These are phyloP conservation scores for Corrigiola litoralis DNA, from an alignment of 179 eudicot species.

Conservation along the genomic window DNA sequence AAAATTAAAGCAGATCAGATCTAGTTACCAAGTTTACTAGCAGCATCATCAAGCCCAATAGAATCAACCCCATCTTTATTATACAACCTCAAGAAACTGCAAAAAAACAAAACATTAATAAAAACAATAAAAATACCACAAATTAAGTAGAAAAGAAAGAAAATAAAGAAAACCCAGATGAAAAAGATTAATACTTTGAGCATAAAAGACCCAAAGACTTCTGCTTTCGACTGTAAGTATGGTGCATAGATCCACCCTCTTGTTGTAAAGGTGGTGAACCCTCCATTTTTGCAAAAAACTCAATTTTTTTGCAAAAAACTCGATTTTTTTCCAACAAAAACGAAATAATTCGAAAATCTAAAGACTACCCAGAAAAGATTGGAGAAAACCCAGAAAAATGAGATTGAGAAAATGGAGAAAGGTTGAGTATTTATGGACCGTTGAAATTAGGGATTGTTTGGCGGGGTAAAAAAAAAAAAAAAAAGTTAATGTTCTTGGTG, in stretches of 20 bases:
- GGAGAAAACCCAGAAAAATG: not conserved
- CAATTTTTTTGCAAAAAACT: not conserved
- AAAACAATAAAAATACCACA: not conserved
- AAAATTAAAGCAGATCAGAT: constrained; percentile 14
- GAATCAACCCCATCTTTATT: constrained; percentile 80
- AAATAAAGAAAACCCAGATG: not conserved
- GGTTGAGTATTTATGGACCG: constrained; percentile 3
- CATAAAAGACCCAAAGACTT: constrained; percentile 85
- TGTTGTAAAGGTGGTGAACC: not conserved
- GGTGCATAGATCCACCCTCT: constrained; percentile 38
- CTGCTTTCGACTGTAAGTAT: constrained; percentile 72
- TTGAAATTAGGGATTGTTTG: constrained; percentile 25
- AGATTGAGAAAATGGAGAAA: not conserved
- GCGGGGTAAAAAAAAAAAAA: not conserved
- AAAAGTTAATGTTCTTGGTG: not conserved
- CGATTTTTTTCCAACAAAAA: not conserved
- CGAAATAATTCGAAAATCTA: not conserved
- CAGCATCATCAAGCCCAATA: constrained; percentile 89
- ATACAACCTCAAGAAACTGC: constrained; percentile 86
- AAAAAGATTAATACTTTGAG: constrained; percentile 51
- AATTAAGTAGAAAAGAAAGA: not conserved
- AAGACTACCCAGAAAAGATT: constrained; percentile 5
- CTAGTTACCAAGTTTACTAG: constrained; percentile 58
- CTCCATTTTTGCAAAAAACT: not conserved
- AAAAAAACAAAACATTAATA: not conserved